phyloP scores from a whole-genome alignment of 495 filamentous ascomycete genomes.

The Trichoderma asperelloides region DNA sequence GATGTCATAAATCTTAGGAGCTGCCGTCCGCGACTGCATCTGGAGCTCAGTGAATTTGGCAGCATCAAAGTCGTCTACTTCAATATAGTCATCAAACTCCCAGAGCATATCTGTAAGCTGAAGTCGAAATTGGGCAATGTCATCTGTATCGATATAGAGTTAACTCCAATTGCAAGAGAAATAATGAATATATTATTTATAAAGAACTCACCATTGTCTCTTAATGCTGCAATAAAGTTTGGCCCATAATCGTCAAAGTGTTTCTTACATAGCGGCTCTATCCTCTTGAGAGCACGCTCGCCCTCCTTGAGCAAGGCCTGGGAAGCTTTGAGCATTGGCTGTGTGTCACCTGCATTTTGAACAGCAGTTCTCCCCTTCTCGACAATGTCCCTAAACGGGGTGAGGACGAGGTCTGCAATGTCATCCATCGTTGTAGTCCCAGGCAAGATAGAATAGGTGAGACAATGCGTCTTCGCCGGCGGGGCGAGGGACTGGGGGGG shows the following conservation, averaged over 20 bases:
- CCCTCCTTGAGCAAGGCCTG: slow-evolving; percentile 30
- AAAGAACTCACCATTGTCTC: slow-evolving; percentile 29
- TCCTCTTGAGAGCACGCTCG: slow-evolving; percentile 32
- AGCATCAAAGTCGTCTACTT: slow-evolving; percentile 29
- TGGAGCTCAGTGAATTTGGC: slow-evolving; percentile 29
- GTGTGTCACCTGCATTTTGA: slow-evolving; percentile 26
- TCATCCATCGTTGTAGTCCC: slow-evolving; percentile 22
- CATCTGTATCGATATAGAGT: slow-evolving; percentile 18
- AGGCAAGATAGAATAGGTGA: not conserved
- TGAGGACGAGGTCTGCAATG: slow-evolving; percentile 28
- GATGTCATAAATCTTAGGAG: slow-evolving; percentile 28
- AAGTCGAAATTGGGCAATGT: slow-evolving; percentile 30
- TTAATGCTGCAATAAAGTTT: slow-evolving; percentile 32
- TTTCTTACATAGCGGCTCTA: slow-evolving; percentile 33
- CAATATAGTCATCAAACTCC: slow-evolving; percentile 35
- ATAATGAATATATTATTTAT: not conserved
- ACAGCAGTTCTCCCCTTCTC: slow-evolving; percentile 29
- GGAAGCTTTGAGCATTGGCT: slow-evolving; percentile 33
- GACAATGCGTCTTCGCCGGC: not conserved
- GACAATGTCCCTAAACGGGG: slow-evolving; percentile 32
- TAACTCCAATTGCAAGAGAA: not conserved
- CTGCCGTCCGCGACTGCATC: slow-evolving; percentile 26
- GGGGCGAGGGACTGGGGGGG: slow-evolving; percentile 3
- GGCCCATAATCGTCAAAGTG: slow-evolving; percentile 30
- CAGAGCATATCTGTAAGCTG: slow-evolving; percentile 31